Evolutionary conservation across 495 filamentous ascomycete species (phyloP).

Genomic region (Aspergillus bertholletiae): DNA sequence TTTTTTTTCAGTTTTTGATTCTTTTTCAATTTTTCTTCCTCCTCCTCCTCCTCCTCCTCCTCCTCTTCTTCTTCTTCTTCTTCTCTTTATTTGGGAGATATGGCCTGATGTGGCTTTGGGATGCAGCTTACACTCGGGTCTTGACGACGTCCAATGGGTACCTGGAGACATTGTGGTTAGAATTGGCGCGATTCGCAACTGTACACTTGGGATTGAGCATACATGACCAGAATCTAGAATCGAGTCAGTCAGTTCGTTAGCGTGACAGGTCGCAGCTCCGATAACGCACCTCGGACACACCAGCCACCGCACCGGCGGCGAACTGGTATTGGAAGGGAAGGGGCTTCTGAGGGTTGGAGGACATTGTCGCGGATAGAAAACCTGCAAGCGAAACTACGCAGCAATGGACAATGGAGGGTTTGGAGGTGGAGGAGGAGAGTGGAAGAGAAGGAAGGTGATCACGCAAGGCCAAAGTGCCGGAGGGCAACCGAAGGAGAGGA

Average conservation of each 20-base stretch:
- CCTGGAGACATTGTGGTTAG: slow-evolving; percentile 39
- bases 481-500: slow-evolving; percentile 7
- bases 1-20: too few species aligned
- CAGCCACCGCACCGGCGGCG: slow-evolving; percentile 82
- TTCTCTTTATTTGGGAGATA: too few species aligned
- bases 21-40: too few species aligned
- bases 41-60: too few species aligned
- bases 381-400: too few species aligned
- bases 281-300: slow-evolving; percentile 79
- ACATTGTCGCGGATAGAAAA: slow-evolving; percentile 47
- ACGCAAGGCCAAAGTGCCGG: slow-evolving; percentile 2
- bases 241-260: slow-evolving; percentile 29
- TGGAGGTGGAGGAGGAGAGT: slow-evolving; percentile 3
- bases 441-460: slow-evolving; percentile 3
- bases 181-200: not conserved
- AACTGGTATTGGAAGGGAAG: slow-evolving; percentile 86
- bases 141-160: slow-evolving; percentile 98
- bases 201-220: slow-evolving; percentile 19
- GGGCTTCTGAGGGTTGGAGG: slow-evolving; percentile 52
- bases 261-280: too few species aligned
- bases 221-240: slow-evolving; percentile 81
- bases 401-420: slow-evolving; percentile 8
- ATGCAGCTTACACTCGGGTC: slow-evolving; percentile 77
- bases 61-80: too few species aligned
- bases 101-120: too few species aligned